Base-by-base conservation (phyloP, 305 asterid species). In the Rubia occidens region DNA sequence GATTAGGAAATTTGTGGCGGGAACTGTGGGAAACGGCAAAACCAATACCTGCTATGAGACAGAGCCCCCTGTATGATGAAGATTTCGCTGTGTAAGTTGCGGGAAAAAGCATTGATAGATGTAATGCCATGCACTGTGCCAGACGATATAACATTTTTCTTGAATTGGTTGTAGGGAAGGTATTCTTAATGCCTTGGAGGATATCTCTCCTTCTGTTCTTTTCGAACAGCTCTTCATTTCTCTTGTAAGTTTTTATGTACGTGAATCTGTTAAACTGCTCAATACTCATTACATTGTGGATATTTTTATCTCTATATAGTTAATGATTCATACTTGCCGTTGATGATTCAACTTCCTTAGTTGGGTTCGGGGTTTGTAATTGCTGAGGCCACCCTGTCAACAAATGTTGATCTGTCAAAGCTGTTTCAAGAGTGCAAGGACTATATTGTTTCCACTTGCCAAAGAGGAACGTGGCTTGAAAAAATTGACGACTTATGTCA, bases 11-110 rank as follows among this genome's bases (percentile, higher is more conserved):
- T 82, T 86, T 94, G 78, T 94, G 99, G 99, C 95, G 89, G 70
- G 97, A 94, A 83, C 83, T 94, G 66, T 94, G 99, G 97, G 97
- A 89, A 83, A 85, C 99, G 58, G 81, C 99, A 73, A 94, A 94
- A 78, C 89, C 96, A 59, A 84, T 94, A 66, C 97, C 97, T 61
- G 96, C 99, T 47, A 91, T 86, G 76, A 83, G 81, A 81, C 99
- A 94, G 74, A 77, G 94, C 58, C 97, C 99, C 59, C 95, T 94
- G 72, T 94, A 84, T 79, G 97, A 94, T 64, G 99, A 94, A 83
- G 99, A 94, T 79, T 84, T 94, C 76, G 91, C 96, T 62, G 99
- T 91, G 99, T 94, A 82, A 88, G 96, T 82, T 77, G 71, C 71
- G 64, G 75, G 68, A 56, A 45, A 70, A 35, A 55, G 56, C 66